Evolutionary conservation across 2,329 filamentous ascomycete genomes (phyloP).

Genomic region (Fusarium nygamai): DNA sequence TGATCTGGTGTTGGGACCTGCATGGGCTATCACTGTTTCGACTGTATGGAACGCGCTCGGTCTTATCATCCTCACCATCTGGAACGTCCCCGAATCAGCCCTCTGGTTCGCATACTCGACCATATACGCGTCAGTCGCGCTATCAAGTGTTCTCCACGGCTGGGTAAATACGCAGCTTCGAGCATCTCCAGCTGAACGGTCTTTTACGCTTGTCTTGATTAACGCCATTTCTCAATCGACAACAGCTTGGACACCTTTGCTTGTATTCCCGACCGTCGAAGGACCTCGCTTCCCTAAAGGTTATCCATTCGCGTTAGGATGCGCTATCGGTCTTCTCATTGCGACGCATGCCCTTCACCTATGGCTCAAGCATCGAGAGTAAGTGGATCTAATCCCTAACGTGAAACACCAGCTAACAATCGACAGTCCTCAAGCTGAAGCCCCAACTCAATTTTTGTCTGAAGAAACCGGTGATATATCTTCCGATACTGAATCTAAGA

Average conservation of each 20-base stretch:
- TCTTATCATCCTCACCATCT: constrained; percentile 63
- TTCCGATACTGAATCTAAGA: background rate
- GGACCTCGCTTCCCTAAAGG: constrained; percentile 55
- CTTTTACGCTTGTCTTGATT: constrained; percentile 61
- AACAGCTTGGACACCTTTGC: constrained; percentile 64
- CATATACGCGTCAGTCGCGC: constrained; percentile 59
- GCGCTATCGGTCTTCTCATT: constrained; percentile 46
- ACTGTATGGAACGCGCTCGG: constrained; percentile 63
- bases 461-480: background rate
- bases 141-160: constrained; percentile 65
- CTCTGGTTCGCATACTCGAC: constrained; percentile 52
- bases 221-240: constrained; percentile 64
- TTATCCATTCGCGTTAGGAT: constrained; percentile 50
- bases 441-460: background rate
- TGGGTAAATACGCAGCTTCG: constrained; percentile 64
- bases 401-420: background rate
- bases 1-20: constrained; percentile 62
- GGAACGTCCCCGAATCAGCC: constrained; percentile 61
- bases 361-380: constrained; percentile 39
- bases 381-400: background rate
- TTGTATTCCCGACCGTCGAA: constrained; percentile 60
- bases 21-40: constrained; percentile 64
- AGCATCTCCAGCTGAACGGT: constrained; percentile 56
- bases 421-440: background rate
- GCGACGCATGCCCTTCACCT: constrained; percentile 38